Conservation (phyloP, 1,284 basidiomycete genomes). For the Coriolopsis trogii region DNA sequence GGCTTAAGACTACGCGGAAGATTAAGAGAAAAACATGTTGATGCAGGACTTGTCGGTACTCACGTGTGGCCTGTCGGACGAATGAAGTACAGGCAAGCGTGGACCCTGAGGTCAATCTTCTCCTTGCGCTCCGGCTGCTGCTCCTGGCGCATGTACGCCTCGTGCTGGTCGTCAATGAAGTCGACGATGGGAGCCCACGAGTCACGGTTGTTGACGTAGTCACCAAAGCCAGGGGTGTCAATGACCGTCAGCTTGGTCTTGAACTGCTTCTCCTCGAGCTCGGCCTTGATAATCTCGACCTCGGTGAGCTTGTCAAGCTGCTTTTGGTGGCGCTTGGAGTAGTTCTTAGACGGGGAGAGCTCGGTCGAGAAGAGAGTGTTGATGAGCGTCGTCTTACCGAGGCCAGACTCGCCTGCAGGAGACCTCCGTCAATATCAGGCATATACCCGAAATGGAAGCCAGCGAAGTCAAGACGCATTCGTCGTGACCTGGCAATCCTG, state of each 20-base stretch:
- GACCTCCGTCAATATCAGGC: background rate
- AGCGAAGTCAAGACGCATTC: background rate
- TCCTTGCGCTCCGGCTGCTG: constrained; percentile 94
- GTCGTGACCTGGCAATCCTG: background rate
- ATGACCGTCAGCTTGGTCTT: constrained; percentile 99
- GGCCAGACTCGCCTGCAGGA: constrained; percentile 83
- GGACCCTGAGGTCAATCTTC: constrained; percentile 95
- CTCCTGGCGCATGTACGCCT: constrained; percentile 99
- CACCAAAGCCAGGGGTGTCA: constrained; percentile 98
- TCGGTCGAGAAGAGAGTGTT: constrained; percentile 99
- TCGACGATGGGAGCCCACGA: constrained; percentile 98
- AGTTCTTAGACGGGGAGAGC: constrained; percentile 91
- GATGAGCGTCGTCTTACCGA: constrained; percentile 95
- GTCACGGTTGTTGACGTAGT: constrained; percentile 99
- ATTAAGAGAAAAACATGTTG: background rate
- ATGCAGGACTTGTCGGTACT: constrained; percentile 34
- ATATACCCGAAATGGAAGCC: background rate
- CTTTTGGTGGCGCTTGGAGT: constrained; percentile 89
- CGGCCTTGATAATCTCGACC: constrained; percentile 95
- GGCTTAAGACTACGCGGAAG: constrained; percentile 80
- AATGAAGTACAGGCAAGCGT: constrained; percentile 98
- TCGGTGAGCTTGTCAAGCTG: constrained; percentile 99
- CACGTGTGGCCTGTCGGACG: constrained; percentile 95
- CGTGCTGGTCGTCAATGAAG: constrained; percentile 99
- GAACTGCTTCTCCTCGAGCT: constrained; percentile 99